A percentile compares a stretch with the other conserved stretches of the same genome.
Evolutionary conservation across 345 rosid genomes (phyloP).

Genomic region (Eucalyptus caleyi): DNA sequence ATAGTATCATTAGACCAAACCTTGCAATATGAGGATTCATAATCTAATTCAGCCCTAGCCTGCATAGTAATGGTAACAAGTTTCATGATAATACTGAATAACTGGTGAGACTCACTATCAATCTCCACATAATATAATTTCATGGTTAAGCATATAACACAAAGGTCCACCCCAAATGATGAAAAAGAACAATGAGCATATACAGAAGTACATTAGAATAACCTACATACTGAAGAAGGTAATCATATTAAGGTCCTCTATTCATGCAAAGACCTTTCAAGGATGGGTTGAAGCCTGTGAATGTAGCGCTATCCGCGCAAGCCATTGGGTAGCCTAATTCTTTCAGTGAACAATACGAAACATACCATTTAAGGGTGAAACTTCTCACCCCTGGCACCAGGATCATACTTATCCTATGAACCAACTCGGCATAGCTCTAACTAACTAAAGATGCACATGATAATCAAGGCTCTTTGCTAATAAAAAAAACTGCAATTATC

Average conservation of each 20-base stretch:
- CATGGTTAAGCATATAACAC: not conserved
- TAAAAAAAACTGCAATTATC: not conserved
- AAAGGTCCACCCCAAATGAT: not conserved
- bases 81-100: not conserved
- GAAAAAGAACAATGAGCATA: not conserved
- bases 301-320: not conserved
- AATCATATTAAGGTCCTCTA: not conserved
- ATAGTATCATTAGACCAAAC: constrained; percentile 77
- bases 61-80: constrained; percentile 6
- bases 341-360: not conserved
- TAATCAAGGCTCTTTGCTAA: not conserved
- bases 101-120: not conserved
- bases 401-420: not conserved
- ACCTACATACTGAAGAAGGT: not conserved
- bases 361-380: not conserved
- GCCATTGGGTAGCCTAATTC: not conserved
- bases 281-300: not conserved
- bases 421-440: not conserved
- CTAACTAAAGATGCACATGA: not conserved
- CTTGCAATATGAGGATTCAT: constrained; percentile 91
- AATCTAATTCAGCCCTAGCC: constrained; percentile 93
- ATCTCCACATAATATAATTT: not conserved
- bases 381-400: not conserved
- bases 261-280: not conserved
- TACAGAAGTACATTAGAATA: not conserved